Conservation (phyloP, 1,284 basidiomycete species). For the Malassezia dermatis region DNA sequence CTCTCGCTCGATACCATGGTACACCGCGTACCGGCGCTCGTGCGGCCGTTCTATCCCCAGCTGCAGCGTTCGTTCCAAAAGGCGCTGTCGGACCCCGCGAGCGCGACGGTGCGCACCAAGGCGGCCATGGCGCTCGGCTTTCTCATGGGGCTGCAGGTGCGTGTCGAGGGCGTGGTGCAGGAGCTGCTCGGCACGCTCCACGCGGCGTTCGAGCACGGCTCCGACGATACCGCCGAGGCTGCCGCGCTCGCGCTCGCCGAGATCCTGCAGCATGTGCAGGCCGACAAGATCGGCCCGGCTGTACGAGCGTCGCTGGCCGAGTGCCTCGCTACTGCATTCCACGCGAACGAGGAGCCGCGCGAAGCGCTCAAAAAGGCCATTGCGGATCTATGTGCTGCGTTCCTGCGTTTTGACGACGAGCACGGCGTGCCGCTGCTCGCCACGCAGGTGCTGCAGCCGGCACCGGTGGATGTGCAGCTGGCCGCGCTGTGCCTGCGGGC, state of each 20-base stretch:
- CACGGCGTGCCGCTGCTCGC: constrained; percentile 61
- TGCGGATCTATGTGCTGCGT: constrained; percentile 59
- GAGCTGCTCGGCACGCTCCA: constrained; percentile 58
- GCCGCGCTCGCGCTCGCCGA: constrained; percentile 65
- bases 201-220: constrained; percentile 53
- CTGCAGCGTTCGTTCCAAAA: constrained; percentile 94
- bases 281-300: constrained; percentile 65
- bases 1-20: constrained; percentile 39
- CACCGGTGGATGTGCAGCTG: constrained; percentile 58
- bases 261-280: constrained; percentile 61
- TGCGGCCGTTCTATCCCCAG: constrained; percentile 97
- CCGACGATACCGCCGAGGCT: constrained; percentile 53
- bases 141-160: constrained; percentile 63
- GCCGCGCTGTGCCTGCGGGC: constrained; percentile 54
- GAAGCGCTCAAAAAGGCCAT: constrained; percentile 54
- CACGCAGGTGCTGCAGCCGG: constrained; percentile 54
- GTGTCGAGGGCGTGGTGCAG: constrained; percentile 63
- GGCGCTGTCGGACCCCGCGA: constrained; percentile 70
- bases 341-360: constrained; percentile 9
- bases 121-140: constrained; percentile 76
- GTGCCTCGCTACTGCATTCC: constrained; percentile 68
- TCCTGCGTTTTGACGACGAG: constrained; percentile 58
- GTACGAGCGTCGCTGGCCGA: constrained; percentile 64
- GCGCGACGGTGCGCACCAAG: constrained; percentile 65
- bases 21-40: constrained; percentile 65